A percentile compares a stretch with the other conserved stretches of the same genome.
phyloP scores from a whole-genome alignment of 2,329 filamentous ascomycete species.

The Fusarium chuoi region DNA sequence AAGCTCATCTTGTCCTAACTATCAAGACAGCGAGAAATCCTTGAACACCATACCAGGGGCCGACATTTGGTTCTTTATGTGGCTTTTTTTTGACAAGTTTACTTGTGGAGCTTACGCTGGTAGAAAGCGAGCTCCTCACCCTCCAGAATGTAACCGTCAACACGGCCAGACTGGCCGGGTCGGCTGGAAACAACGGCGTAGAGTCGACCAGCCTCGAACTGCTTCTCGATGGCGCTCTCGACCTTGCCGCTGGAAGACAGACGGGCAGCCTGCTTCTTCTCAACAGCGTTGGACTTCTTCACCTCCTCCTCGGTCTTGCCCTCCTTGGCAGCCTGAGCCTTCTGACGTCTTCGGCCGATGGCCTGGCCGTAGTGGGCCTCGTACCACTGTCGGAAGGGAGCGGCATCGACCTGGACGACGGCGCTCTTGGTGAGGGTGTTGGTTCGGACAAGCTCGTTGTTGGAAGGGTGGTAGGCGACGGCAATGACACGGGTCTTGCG shows the following conservation, averaged over 20 bases:
- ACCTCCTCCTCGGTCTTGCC: constrained; percentile 73
- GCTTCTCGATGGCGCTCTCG: constrained; percentile 90
- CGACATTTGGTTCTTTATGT: constrained; percentile 38
- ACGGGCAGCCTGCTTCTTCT: constrained; percentile 96
- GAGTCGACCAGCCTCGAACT: constrained; percentile 99
- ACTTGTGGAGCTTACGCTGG: constrained; percentile 99
- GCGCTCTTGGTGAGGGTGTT: constrained; percentile 99
- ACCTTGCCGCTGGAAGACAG: constrained; percentile 90
- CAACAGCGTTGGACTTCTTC: constrained; percentile 95
- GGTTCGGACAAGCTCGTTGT: constrained; percentile 99
- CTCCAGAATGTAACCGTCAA: constrained; percentile 98
- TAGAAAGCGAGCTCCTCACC: constrained; percentile 99
- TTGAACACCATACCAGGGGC: constrained; percentile 52
- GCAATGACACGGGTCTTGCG: constrained; percentile 99
- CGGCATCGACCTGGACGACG: constrained; percentile 98
- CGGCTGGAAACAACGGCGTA: constrained; percentile 93
- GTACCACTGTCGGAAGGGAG: constrained; percentile 99
- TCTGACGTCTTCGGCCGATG: constrained; percentile 91
- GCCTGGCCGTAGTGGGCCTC: constrained; percentile 98
- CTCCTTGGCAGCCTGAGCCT: constrained; percentile 72
- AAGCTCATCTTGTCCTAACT: constrained; percentile 52
- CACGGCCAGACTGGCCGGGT: constrained; percentile 96
- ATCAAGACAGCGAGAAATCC: constrained; percentile 51
- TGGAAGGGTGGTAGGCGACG: constrained; percentile 98
- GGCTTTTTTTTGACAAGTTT: constrained; percentile 57